Evolutionary conservation across 495 filamentous ascomycete species (phyloP), one percentile per base, ranked within the genome.

Genomic region (Schizothecium vesticola): DNA sequence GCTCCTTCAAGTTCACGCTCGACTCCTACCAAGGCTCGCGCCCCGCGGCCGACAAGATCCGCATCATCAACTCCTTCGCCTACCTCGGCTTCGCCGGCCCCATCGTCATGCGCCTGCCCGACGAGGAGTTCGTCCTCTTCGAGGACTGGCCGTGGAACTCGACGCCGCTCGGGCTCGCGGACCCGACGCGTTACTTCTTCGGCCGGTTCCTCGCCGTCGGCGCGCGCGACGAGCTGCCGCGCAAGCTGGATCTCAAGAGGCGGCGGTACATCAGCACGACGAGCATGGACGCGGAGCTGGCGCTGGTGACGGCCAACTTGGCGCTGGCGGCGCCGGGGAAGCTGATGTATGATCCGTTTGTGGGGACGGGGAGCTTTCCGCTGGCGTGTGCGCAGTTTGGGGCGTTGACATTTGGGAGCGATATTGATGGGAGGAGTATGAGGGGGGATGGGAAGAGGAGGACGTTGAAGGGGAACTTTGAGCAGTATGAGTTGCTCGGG

Each of bases 201-300:
- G 91, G 91, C 11, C 86, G 93, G 3, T 86, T 85, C 61, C 74
- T 97, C 13, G 88, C 81, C 1, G 73, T 77, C 13, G 89, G 90
- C 33, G 82, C 83, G 23, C 82, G 94, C 56, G 84, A 89, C 26
- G 43, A 51, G 43, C 75, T 88, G n/a, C 83, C 94, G 22, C 80
- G 85, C 25, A 90, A 86, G 67, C 93, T 95, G 71, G 92, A 94
- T 74, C 82, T 99, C 13, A 99, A 99, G 80, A 96, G 95, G 78
- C 85, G 95, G 8, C 81, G 82, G 56, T 98, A 98, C 75, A 97
- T 99, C 73, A 91, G 90, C 73, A 98, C 94, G 0, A 99, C 95
- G 0, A 92, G 90, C 13, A 97, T 99, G 94, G 95, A 98, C 76
- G 90, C 96, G 0, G 96, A 97, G 75, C 81, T 99, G 56, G 89